Percentiles rank a stretch among this genome's conserved stretches.
Evolutionary conservation across 1,139 yeast species (phyloP).

Genomic region (Wickerhamomyces sp.): DNA sequence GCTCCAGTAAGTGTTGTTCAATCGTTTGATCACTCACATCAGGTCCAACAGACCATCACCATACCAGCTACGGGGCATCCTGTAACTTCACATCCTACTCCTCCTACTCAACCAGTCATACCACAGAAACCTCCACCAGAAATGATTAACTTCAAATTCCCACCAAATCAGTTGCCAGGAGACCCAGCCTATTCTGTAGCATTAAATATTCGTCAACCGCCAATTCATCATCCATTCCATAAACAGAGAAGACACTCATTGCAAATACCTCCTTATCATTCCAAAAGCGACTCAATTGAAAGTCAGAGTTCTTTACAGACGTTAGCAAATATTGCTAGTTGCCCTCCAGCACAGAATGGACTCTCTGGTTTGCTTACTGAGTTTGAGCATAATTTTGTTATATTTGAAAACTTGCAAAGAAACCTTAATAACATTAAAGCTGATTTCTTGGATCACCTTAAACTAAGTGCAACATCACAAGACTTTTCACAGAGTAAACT

Average conservation of each 20-base stretch:
- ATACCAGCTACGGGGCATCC: too few species aligned
- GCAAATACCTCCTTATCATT: slow-evolving; percentile 14
- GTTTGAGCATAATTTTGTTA: slow-evolving; percentile 10
- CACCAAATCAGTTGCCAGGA: too few species aligned
- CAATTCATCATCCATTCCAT: not conserved
- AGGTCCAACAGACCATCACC: too few species aligned
- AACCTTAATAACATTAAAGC: slow-evolving; percentile 13
- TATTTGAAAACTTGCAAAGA: slow-evolving; percentile 7
- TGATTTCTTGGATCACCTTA: slow-evolving; percentile 14
- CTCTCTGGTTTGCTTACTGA: slow-evolving; percentile 5
- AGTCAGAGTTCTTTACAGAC: slow-evolving; percentile 20
- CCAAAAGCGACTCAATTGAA: slow-evolving; percentile 19
- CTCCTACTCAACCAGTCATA: too few species aligned
- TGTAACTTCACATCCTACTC: too few species aligned
- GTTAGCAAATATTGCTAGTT: slow-evolving; percentile 22
- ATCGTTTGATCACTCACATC: too few species aligned
- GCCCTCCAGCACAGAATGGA: slow-evolving; percentile 1
- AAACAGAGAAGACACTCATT: slow-evolving; percentile 13
- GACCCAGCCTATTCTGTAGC: too few species aligned
- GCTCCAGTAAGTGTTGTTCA: too few species aligned
- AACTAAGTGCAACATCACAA: slow-evolving; percentile 1
- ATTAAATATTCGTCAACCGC: not conserved
- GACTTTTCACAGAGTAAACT: not conserved
- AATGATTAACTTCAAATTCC: slow-evolving; percentile 8
- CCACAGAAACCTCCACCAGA: slow-evolving; percentile 1